Percentiles rank a stretch among this genome's conserved stretches.
Conservation (phyloP, 345 rosid species). For the Euphorbia tirucalli region DNA sequence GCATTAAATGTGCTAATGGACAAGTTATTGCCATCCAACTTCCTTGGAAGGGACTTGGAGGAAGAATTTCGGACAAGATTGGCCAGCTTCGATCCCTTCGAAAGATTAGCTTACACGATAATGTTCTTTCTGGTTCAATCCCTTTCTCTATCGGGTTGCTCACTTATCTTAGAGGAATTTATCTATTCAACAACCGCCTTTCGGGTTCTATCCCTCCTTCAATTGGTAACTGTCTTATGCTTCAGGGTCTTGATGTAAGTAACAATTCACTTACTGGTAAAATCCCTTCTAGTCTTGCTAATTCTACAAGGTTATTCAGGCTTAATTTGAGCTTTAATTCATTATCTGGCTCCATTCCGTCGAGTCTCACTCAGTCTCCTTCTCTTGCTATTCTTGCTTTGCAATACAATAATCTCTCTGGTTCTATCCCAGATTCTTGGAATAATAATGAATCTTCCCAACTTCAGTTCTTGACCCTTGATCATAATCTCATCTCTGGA, state of each 20-base stretch:
- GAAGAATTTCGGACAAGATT: conserved; percentile 72
- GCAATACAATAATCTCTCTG: conserved; percentile 59
- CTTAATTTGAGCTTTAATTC: conserved; percentile 67
- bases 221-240: conserved; percentile 23
- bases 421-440: conserved; percentile 49
- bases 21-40: conserved; percentile 81
- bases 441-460: no score
- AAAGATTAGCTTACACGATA: conserved; percentile 81
- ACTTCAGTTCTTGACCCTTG: no score
- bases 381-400: conserved; percentile 56
- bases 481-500: no score
- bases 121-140: conserved; percentile 57
- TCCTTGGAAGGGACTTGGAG: conserved; percentile 87
- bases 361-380: conserved; percentile 39
- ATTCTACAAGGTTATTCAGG: conserved; percentile 59
- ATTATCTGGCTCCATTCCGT: conserved; percentile 48
- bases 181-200: conserved; percentile 89
- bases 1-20: conserved; percentile 86
- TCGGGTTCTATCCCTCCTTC: conserved; percentile 53
- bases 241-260: conserved; percentile 41
- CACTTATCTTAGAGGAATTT: conserved; percentile 64
- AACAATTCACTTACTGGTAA: conserved; percentile 56
- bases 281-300: conserved; percentile 66
- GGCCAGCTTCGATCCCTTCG: conserved; percentile 73
- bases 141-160: conserved; percentile 82